These are phyloP conservation scores for Spirogloea muscicola DNA, from an alignment of 139 green algal genomes.

Conservation along the genomic window DNA sequence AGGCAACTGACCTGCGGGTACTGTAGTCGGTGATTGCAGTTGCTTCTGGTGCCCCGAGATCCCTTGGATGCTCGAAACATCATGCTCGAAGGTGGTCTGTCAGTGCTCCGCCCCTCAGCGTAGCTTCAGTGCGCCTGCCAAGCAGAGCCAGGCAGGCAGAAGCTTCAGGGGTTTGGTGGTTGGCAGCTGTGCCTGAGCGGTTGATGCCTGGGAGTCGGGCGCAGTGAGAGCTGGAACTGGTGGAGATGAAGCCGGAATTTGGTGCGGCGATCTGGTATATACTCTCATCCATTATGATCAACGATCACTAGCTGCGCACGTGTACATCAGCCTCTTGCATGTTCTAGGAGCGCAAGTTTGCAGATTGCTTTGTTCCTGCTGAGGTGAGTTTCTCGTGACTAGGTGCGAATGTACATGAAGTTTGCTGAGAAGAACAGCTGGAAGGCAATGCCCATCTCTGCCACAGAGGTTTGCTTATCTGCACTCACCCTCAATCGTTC, in stretches of 20 bases:
- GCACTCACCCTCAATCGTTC: too few species aligned
- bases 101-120: neutral
- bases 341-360: too few species aligned
- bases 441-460: slow-evolving; percentile 60
- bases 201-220: too few species aligned
- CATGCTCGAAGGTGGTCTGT: slow-evolving; percentile 67
- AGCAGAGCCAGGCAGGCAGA: too few species aligned
- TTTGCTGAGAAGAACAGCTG: slow-evolving; percentile 68
- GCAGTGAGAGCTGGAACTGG: slow-evolving; percentile 70
- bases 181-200: too few species aligned
- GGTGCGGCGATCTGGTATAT: slow-evolving; percentile 69
- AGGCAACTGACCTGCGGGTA: neutral
- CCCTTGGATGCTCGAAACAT: slow-evolving; percentile 73
- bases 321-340: too few species aligned
- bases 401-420: slow-evolving; percentile 74
- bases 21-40: neutral
- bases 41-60: slow-evolving; percentile 78
- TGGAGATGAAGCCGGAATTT: slow-evolving; percentile 76
- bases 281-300: too few species aligned
- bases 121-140: neutral
- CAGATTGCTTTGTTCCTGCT: too few species aligned
- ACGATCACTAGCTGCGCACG: too few species aligned
- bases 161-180: too few species aligned
- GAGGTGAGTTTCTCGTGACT: neutral
- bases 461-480: slow-evolving; percentile 14